phyloP scores from a whole-genome alignment of 2,329 filamentous ascomycete genomes.

The Balansia obtecta region DNA sequence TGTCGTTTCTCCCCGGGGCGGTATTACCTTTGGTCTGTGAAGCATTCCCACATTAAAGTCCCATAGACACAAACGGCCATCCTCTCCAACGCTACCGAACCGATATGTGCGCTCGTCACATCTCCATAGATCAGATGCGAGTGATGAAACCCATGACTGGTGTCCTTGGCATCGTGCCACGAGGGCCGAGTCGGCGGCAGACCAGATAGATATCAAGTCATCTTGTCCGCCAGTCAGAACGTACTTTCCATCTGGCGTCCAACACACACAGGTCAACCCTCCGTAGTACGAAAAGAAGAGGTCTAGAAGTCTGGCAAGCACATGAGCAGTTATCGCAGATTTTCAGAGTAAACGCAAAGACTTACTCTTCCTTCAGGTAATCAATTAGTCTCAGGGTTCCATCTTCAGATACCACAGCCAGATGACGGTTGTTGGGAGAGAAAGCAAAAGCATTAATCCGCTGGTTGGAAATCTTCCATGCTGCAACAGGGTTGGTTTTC shows the following conservation, averaged over 20 bases:
- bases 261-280: conserved; percentile 83
- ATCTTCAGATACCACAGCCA: conserved; percentile 87
- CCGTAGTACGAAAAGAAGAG: conserved; percentile 89
- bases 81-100: conserved; percentile 91
- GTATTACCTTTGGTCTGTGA: conserved; percentile 58
- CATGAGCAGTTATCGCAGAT: conserved; percentile 5
- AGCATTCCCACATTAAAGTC: conserved; percentile 97
- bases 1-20: neutral
- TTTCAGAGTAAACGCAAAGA: conserved; percentile 5
- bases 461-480: conserved; percentile 87
- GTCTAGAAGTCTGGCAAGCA: conserved; percentile 54
- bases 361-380: conserved; percentile 78
- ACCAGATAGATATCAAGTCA: conserved; percentile 94
- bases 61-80: conserved; percentile 83
- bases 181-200: conserved; percentile 66
- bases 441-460: conserved; percentile 86
- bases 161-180: conserved; percentile 91
- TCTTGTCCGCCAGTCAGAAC: conserved; percentile 92
- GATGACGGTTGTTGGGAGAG: conserved; percentile 74
- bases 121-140: conserved; percentile 93
- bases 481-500: conserved; percentile 81
- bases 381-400: conserved; percentile 83
- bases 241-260: conserved; percentile 95
- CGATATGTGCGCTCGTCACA: conserved; percentile 93
- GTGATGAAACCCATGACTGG: conserved; percentile 85